Percentiles rank a stretch among this genome's conserved stretches.
Evolutionary conservation across 208 protist species (phyloP).

Genomic region (Leishmania martiniquensis): DNA sequence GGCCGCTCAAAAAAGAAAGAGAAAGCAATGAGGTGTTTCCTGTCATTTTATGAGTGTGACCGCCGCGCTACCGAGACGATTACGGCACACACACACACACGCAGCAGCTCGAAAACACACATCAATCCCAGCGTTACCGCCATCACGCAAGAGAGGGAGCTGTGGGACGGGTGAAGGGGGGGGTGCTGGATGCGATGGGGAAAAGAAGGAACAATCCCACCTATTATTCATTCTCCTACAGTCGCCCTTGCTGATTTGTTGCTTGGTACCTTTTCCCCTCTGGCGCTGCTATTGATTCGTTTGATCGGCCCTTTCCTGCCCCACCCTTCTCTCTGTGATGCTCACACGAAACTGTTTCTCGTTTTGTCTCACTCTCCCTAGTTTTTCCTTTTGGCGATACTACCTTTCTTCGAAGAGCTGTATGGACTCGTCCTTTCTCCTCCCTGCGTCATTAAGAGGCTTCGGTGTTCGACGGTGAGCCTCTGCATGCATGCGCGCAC

Average conservation of each 20-base stretch:
- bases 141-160: background rate
- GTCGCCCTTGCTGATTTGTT: background rate
- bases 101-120: background rate
- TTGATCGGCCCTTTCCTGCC: no score
- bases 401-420: no score
- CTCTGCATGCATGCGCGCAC: background rate
- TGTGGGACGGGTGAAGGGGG: background rate
- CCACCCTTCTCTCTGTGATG: no score
- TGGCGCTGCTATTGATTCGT: background rate
- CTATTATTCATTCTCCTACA: background rate
- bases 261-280: background rate
- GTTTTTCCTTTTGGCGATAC: no score
- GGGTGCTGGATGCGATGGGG: background rate
- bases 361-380: background rate
- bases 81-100: background rate
- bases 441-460: background rate
- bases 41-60: background rate
- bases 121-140: background rate
- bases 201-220: background rate
- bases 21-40: background rate
- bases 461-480: background rate
- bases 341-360: background rate
- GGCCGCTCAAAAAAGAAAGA: background rate
- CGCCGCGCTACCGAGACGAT: background rate
- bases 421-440: no score